Percentiles rank a stretch among this genome's conserved stretches.
Evolutionary conservation across 1,284 basidiomycete species (phyloP).

Genomic region (Sporisorium reilianum): DNA sequence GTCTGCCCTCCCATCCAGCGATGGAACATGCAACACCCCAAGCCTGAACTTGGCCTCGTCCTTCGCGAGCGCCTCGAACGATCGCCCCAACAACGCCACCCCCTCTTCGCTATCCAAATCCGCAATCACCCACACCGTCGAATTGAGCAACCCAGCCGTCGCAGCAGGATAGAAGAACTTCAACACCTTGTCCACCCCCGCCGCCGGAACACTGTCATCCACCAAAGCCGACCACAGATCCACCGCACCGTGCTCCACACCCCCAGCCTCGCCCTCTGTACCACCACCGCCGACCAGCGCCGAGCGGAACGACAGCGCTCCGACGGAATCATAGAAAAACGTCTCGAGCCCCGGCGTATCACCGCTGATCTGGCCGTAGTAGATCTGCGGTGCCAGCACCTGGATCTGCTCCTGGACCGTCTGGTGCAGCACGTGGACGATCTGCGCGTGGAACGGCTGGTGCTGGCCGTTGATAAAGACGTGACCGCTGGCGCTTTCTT

Average conservation of each 20-base stretch:
- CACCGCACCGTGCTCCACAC: slow-evolving; percentile 65
- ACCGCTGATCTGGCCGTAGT: slow-evolving; percentile 76
- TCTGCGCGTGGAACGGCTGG: slow-evolving; percentile 78
- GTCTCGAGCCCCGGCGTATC: slow-evolving; percentile 74
- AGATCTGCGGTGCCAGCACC: slow-evolving; percentile 73
- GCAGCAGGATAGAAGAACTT: slow-evolving; percentile 77
- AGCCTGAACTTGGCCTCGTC: slow-evolving; percentile 70
- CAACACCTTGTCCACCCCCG: slow-evolving; percentile 36
- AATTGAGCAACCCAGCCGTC: slow-evolving; percentile 68
- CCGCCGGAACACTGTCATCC: background rate
- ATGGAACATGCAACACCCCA: slow-evolving; percentile 23
- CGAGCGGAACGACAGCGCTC: slow-evolving; percentile 79
- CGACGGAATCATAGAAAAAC: slow-evolving; percentile 90
- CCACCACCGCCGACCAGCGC: slow-evolving; percentile 73
- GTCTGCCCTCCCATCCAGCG: slow-evolving; percentile 26
- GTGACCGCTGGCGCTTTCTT: slow-evolving; percentile 67
- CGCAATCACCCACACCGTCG: slow-evolving; percentile 79
- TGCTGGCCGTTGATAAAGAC: slow-evolving; percentile 89
- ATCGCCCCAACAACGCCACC: slow-evolving; percentile 74
- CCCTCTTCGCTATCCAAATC: slow-evolving; percentile 81
- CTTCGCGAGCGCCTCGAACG: slow-evolving; percentile 74
- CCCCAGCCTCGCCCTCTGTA: slow-evolving; percentile 72
- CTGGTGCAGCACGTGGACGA: slow-evolving; percentile 45
- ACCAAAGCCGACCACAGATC: slow-evolving; percentile 43
- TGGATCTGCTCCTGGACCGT: slow-evolving; percentile 52